Percentiles rank a stretch among this genome's conserved stretches.
phyloP scores from a whole-genome alignment of 352 stramenopile species.

The Pythium guiyangense region DNA sequence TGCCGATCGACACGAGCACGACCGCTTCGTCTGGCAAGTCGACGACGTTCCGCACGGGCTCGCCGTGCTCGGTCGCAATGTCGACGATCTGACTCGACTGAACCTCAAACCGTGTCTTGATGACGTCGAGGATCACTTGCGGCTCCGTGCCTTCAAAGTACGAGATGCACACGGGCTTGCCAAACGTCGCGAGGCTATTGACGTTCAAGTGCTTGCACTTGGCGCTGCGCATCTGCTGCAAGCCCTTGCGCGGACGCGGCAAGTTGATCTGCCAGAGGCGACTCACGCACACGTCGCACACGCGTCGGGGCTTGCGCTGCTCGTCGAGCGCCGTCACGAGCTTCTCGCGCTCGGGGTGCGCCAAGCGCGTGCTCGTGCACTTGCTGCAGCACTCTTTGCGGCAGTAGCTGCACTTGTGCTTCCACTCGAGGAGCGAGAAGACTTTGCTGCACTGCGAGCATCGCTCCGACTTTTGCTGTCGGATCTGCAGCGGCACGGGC shows the following conservation, averaged over 20 bases:
- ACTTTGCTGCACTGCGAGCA: conserved; percentile 70
- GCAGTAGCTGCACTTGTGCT: conserved; percentile 81
- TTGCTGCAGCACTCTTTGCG: conserved; percentile 79
- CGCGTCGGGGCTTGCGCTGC: conserved; percentile 49
- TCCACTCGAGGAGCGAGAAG: conserved; percentile 81
- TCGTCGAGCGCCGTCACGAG: conserved; percentile 34
- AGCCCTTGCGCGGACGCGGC: conserved; percentile 52
- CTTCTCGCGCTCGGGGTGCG: conserved; percentile 56
- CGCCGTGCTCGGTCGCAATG: conserved; percentile 64
- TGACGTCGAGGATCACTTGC: conserved; percentile 64
- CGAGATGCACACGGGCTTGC: conserved; percentile 72
- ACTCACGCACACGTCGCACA: conserved; percentile 73
- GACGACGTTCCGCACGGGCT: conserved; percentile 49
- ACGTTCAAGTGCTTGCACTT: conserved; percentile 72
- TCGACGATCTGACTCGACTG: conserved; percentile 74
- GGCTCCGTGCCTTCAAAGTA: conserved; percentile 78
- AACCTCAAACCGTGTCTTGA: conserved; percentile 78
- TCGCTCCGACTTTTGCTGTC: conserved; percentile 55
- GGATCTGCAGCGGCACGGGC: conserved; percentile 61
- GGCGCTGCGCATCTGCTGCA: conserved; percentile 33
- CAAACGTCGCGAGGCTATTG: conserved; percentile 75
- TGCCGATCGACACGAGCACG: conserved; percentile 74
- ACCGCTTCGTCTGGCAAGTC: conserved; percentile 55
- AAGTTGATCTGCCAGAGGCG: conserved; percentile 81
- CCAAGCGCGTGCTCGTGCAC: conserved; percentile 72